A percentile compares a stretch with the other conserved stretches of the same genome.
Conservation (phyloP, 1,284 basidiomycete genomes). For the Papiliotrema flavescens region DNA sequence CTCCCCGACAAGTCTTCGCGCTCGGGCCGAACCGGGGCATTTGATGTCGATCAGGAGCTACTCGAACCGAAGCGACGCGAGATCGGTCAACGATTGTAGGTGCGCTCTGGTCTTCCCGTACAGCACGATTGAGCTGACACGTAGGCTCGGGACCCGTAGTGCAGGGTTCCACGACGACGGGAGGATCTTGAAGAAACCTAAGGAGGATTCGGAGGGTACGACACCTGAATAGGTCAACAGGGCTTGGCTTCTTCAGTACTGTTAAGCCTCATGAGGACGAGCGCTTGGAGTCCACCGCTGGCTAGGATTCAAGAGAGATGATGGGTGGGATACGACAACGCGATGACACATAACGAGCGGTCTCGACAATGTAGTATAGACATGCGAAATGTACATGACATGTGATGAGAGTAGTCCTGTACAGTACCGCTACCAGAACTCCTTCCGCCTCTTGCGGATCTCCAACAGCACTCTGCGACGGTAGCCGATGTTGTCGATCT, state of each 20-base stretch:
- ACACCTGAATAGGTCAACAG: no score
- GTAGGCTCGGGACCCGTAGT: neutral
- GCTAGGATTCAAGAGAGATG: no score
- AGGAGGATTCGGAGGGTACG: no score
- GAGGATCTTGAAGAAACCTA: conserved; percentile 49
- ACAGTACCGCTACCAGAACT: conserved; percentile 39
- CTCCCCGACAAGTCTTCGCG: neutral
- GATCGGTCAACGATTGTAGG: conserved; percentile 55
- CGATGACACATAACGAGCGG: no score
- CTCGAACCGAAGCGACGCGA: conserved; percentile 48
- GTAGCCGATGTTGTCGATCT: conserved; percentile 10
- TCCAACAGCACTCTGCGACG: conserved; percentile 21
- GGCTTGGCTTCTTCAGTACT: no score
- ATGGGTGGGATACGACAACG: no score
- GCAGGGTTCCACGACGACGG: conserved; percentile 43
- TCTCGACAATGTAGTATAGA: no score
- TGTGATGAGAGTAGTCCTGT: no score
- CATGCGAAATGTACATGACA: neutral
- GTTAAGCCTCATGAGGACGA: no score
- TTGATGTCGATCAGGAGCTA: no score
- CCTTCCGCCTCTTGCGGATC: conserved; percentile 27
- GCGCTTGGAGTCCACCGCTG: no score
- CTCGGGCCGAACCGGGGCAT: no score
- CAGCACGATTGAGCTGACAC: neutral
- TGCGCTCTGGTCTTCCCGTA: conserved; percentile 32